Evolutionary conservation across 1,139 yeast species (phyloP), one percentile per base, ranked within the genome.

Genomic region (Zygosaccharomyces sapae): DNA sequence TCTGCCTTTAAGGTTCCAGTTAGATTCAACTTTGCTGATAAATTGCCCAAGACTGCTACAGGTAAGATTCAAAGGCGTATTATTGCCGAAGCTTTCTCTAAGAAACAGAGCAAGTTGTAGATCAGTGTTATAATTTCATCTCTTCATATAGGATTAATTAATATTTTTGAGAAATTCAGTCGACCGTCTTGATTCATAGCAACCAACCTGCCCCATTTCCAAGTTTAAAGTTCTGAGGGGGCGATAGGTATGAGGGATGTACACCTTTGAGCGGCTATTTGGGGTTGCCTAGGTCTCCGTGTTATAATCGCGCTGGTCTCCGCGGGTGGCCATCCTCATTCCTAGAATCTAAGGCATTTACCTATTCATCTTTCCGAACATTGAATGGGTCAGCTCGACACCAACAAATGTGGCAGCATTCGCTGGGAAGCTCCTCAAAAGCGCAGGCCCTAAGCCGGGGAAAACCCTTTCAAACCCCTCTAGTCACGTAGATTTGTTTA

Each of bases 341-440:
- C 8, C 8, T 5, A 7, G 25, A 6, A 22, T 2, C 7, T 7
- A 22, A 5, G 8, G 8, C 8, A 7, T 7, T 31, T 18, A 31
- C 8, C 6, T 12, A 7, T 31, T 31, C 34, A 13, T 31, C 16
- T 39, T 16, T n/a, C 22, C 22, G 6, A 13, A 22, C 2, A 25
- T 25, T 52, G 80, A 77, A 69, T 83, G 86, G 10, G 96, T 89
- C 50, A 90, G 64, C 67, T 92, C 98, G 38, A 92, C 97, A 46
- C 97, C 98, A 41, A 89, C 78, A 72, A 92, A 92, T 2, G 97
- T 90, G 18, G 97, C 97, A 16, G 97, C 97, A 67, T 92, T 92
- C 20, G 97, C 97, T 2, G 97, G 97, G 86, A 92, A 90, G 24
- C 96, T 84, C 67, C 98, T 80, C 38, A 89, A 80, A 62, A 92